Evolutionary conservation across 345 rosid genomes (phyloP).

Genomic region (Rhodamnia rubescens): DNA sequence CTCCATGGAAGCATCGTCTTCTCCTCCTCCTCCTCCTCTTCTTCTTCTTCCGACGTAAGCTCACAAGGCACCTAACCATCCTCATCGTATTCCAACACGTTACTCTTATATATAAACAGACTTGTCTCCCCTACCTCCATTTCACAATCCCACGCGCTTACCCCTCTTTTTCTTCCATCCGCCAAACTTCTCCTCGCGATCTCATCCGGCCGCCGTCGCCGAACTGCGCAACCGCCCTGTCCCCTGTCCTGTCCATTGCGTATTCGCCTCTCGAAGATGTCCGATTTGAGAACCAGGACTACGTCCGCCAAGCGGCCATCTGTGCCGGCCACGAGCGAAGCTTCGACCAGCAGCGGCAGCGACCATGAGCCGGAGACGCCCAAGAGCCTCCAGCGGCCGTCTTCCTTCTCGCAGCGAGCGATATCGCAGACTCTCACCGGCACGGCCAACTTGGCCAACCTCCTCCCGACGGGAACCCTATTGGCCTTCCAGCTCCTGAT

Average conservation of each 20-base stretch:
- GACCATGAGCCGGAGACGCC: conserved; percentile 20
- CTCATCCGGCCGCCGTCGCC: no score
- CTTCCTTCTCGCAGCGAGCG: conserved; percentile 42
- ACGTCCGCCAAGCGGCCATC: conserved; percentile 10
- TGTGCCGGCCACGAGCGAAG: background rate
- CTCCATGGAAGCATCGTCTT: background rate
- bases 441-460: conserved; percentile 83
- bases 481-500: conserved; percentile 76
- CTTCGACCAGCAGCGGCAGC: conserved; percentile 1
- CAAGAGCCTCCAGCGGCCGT: conserved; percentile 13
- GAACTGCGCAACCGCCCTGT: no score
- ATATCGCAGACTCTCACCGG: conserved; percentile 64
- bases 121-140: background rate
- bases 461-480: conserved; percentile 91
- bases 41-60: background rate
- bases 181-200: background rate
- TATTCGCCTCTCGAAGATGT: background rate
- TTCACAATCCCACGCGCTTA: background rate
- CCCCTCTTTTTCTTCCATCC: background rate
- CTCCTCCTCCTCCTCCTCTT: background rate
- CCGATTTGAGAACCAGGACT: conserved; percentile 18
- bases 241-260: no score
- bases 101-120: background rate
- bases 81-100: background rate
- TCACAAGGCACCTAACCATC: background rate